Percentiles rank a stretch among this genome's conserved stretches.
These are phyloP conservation scores for Cystobasidiaceae sp. DNA, from an alignment of 1,284 basidiomycete genomes.

Conservation along the genomic window DNA sequence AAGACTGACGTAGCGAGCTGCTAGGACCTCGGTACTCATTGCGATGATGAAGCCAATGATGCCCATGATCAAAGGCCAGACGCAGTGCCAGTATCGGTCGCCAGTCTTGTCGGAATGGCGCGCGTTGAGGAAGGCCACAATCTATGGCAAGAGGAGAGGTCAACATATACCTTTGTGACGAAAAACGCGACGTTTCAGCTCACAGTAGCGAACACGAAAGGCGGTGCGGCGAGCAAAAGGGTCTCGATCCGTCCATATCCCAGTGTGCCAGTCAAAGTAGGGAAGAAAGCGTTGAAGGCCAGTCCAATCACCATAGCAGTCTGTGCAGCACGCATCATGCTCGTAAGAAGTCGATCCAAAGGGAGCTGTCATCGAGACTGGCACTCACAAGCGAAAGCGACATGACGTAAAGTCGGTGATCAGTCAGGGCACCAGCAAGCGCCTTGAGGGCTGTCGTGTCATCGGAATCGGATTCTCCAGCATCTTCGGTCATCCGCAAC, in stretches of 20 bases:
- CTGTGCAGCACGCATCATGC: neutral
- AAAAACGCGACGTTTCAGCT: no score
- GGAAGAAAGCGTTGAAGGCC: constrained; percentile 69
- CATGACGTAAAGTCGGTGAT: constrained; percentile 60
- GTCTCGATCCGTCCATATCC: constrained; percentile 55
- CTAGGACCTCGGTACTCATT: constrained; percentile 55
- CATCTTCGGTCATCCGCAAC: constrained; percentile 65
- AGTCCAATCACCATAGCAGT: constrained; percentile 11
- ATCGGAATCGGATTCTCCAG: constrained; percentile 65
- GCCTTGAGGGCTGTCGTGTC: constrained; percentile 54
- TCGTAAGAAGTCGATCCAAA: constrained; percentile 9
- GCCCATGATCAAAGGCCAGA: constrained; percentile 71
- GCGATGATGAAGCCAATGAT: constrained; percentile 59
- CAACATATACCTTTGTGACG: no score
- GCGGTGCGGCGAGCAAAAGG: constrained; percentile 63
- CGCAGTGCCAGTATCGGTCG: constrained; percentile 56
- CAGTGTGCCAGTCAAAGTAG: constrained; percentile 55
- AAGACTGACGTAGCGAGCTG: constrained; percentile 59
- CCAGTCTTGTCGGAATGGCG: constrained; percentile 45
- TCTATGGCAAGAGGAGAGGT: no score
- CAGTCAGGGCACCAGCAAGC: constrained; percentile 58
- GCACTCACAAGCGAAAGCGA: constrained; percentile 49
- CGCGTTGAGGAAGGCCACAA: constrained; percentile 49
- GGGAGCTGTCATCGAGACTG: constrained; percentile 17
- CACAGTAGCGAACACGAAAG: constrained; percentile 61